Evolutionary conservation across 164 flowering plant genomes (phyloP).

Genomic region (Magnolia kwangsiensis): DNA sequence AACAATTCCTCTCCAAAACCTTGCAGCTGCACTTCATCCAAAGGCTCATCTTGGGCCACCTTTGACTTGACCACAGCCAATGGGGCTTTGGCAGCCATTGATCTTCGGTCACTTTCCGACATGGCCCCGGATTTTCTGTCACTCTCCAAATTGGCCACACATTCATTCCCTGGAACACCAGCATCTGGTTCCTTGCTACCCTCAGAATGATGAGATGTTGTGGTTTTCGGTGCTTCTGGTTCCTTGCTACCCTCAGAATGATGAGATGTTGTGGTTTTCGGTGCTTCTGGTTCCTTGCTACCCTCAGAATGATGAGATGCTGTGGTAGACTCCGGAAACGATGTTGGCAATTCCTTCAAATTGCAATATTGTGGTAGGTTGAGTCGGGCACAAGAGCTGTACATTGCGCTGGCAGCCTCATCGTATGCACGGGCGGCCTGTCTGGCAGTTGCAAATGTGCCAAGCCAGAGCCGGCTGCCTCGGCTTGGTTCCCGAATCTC

Average conservation of each 20-base stretch:
- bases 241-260: constrained; percentile 9
- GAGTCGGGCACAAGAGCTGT: constrained; percentile 43
- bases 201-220: too few species aligned
- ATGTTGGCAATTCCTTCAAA: neutral
- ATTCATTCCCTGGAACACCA: neutral
- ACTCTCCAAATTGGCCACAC: constrained; percentile 3
- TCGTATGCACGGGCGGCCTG: constrained; percentile 63
- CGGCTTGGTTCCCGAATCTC: constrained; percentile 32
- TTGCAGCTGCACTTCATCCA: neutral
- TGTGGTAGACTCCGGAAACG: neutral
- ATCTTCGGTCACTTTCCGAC: constrained; percentile 5
- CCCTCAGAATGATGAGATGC: constrained; percentile 19
- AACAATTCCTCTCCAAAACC: constrained; percentile 44
- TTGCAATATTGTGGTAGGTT: constrained; percentile 27
- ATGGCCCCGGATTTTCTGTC: constrained; percentile 3
- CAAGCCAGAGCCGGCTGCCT: constrained; percentile 31
- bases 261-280: neutral
- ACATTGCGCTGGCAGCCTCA: constrained; percentile 56
- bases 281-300: neutral
- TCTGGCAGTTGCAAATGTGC: constrained; percentile 45
- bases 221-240: neutral
- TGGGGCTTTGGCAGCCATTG: neutral
- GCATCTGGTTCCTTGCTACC: constrained; percentile 11
- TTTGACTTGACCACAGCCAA: neutral
- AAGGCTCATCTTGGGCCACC: neutral